Evolutionary conservation across 441 rosid genomes (phyloP).

Genomic region (Viola pubescens): DNA sequence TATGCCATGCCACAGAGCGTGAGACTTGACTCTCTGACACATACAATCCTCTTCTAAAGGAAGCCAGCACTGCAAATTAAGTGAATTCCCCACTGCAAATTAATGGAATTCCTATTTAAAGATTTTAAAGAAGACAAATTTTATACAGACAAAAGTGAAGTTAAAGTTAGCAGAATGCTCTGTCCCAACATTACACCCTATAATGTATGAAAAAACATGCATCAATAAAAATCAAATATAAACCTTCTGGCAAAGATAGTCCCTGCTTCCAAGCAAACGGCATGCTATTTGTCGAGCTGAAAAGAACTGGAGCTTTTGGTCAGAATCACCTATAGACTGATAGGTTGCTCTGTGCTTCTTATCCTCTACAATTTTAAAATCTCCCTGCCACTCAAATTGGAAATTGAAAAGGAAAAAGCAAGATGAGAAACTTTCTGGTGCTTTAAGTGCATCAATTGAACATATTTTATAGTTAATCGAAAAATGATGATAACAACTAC

Average conservation of each 20-base stretch:
- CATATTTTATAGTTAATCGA: neutral
- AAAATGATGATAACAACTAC: neutral
- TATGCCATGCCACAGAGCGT: constrained; percentile 49
- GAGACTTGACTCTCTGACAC: constrained; percentile 58
- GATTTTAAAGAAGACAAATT: too few species aligned
- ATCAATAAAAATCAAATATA: constrained; percentile 10
- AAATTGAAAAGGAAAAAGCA: constrained; percentile 1
- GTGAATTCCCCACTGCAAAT: neutral
- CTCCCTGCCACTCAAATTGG: constrained; percentile 38
- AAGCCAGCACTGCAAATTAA: constrained; percentile 77
- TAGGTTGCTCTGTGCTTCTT: constrained; percentile 87
- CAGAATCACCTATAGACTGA: constrained; percentile 61
- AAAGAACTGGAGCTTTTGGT: constrained; percentile 65
- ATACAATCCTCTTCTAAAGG: constrained; percentile 88
- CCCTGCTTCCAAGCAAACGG: constrained; percentile 75
- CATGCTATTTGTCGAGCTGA: constrained; percentile 87
- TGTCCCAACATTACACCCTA: too few species aligned
- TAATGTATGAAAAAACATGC: too few species aligned
- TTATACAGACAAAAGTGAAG: too few species aligned
- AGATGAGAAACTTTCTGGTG: constrained; percentile 3
- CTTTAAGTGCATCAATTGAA: neutral
- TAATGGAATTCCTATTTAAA: neutral
- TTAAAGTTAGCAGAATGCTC: too few species aligned
- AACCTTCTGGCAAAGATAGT: constrained; percentile 86
- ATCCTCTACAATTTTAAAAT: constrained; percentile 59